phyloP scores from a whole-genome alignment of 176 grass and related monocot species.

The Thalia dealbata region DNA sequence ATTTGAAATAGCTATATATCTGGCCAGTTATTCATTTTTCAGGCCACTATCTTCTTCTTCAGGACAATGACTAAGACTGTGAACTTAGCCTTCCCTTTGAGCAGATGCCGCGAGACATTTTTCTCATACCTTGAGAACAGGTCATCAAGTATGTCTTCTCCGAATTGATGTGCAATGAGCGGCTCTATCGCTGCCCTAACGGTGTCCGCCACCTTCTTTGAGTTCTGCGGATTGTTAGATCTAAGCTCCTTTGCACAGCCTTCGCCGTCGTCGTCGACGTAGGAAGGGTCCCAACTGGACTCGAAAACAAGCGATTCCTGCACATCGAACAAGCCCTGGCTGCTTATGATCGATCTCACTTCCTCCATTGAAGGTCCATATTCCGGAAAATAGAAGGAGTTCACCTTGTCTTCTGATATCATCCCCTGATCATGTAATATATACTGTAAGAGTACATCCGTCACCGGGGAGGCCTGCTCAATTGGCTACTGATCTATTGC shows the following conservation, averaged over 20 bases:
- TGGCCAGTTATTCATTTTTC: too few species aligned
- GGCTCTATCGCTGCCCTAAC: constrained; percentile 15
- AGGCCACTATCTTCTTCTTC: constrained; percentile 6
- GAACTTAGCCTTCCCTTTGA: constrained; percentile 35
- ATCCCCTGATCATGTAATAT: constrained; percentile 11
- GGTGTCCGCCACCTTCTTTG: constrained; percentile 2
- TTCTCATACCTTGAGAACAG: constrained; percentile 33
- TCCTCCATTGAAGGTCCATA: constrained; percentile 22
- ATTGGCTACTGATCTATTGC: too few species aligned
- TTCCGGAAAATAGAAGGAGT: constrained; percentile 15
- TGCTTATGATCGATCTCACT: constrained; percentile 4
- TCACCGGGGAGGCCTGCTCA: too few species aligned
- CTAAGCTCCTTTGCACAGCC: too few species aligned
- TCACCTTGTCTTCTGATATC: constrained; percentile 13
- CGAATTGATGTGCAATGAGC: constrained; percentile 24
- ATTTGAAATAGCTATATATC: too few species aligned
- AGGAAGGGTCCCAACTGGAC: constrained; percentile 26
- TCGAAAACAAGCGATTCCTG: constrained; percentile 12
- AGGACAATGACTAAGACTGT: constrained; percentile 34
- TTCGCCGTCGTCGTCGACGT: constrained; percentile 19
- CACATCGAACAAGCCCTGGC: constrained; percentile 12
- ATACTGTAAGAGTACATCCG: too few species aligned
- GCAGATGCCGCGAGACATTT: constrained; percentile 23
- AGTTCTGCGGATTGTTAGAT: constrained; percentile 2
- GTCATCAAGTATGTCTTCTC: constrained; percentile 24